phyloP scores from a whole-genome alignment of 2,329 filamentous ascomycete genomes.

The Alternaria hordeiaustralica region DNA sequence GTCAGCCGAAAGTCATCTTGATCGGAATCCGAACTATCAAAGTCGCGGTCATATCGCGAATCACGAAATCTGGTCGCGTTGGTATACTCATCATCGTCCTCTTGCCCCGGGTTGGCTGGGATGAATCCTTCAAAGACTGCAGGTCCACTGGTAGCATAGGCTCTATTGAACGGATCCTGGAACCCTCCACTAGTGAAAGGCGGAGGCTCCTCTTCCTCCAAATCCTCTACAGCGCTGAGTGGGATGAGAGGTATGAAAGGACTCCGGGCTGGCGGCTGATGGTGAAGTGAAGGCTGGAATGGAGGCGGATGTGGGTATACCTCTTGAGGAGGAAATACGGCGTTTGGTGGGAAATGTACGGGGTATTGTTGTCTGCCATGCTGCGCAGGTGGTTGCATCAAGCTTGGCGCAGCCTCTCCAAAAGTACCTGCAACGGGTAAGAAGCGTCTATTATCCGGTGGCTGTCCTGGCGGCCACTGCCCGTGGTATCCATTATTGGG shows the following conservation, averaged over 20 bases:
- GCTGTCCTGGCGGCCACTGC: slow-evolving; percentile 28
- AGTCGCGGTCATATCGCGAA: slow-evolving; percentile 27
- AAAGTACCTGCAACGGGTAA: slow-evolving; percentile 29
- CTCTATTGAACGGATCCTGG: slow-evolving; percentile 31
- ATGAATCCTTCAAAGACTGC: slow-evolving; percentile 51
- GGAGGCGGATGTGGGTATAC: slow-evolving; percentile 18
- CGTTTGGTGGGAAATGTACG: slow-evolving; percentile 18
- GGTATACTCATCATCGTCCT: slow-evolving; percentile 44
- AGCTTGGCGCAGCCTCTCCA: slow-evolving; percentile 19
- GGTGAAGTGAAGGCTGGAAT: slow-evolving; percentile 14
- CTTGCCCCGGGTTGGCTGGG: slow-evolving; percentile 39
- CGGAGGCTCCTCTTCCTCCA: slow-evolving; percentile 19
- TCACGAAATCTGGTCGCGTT: slow-evolving; percentile 26
- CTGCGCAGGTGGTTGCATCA: slow-evolving; percentile 14
- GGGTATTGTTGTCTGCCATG: slow-evolving; percentile 20
- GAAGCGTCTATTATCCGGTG: slow-evolving; percentile 25
- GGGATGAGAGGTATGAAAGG: slow-evolving; percentile 31
- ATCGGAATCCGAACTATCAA: slow-evolving; percentile 35
- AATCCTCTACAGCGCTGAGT: slow-evolving; percentile 28
- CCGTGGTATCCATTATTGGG: slow-evolving; percentile 26
- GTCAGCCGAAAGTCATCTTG: slow-evolving; percentile 36
- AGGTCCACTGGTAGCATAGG: slow-evolving; percentile 34
- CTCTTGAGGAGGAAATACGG: slow-evolving; percentile 24
- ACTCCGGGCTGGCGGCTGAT: slow-evolving; percentile 14
- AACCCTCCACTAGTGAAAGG: slow-evolving; percentile 21